Evolutionary conservation across 306 rosid genomes (phyloP), one percentile per base, ranked within the genome.

Genomic region (Prunus fruticosa): DNA sequence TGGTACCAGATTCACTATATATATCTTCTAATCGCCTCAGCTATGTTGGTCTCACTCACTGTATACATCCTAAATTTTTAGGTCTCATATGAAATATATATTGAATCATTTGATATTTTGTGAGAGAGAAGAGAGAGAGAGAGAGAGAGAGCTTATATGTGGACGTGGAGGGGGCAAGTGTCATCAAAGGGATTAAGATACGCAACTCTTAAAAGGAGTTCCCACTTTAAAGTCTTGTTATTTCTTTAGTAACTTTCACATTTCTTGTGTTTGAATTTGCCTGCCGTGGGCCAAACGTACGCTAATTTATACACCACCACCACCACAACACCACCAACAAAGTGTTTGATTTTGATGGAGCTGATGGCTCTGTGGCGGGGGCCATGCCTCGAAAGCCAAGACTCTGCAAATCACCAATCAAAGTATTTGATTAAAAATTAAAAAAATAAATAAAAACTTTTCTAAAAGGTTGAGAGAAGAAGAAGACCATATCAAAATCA

Each of bases 131-230:
- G 27, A 14, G 64, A 23, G 27, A 61, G 11, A 12, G 34, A 32
- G 38, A 32, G 38, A 34, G 41, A 34, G 8, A 34, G 41, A 34
- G 41, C 15, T 6, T 10, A 11, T 19, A 32, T 64, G 47, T 64
- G 15, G 2, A 64, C 69, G 49, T 18, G 69, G 49, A 32, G 87
- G 88, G 86, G 88, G 91, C 89, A 87, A 86, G 89, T 84, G 76
- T 75, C 80, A 64, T 79, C 89, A 84, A 74, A 82, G 72, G 78
- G 78, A 80, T 86, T 74, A 81, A 81, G 81, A 84, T 76, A 73
- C 80, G 82, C 79, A 53, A 84, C 77, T 83, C 92, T 86, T 18
- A 86, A 89, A 87, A 87, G 92, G 74, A 81, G 91, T 75, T 79
- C 87, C 87, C 88, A 80, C 86, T 81, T 80, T 46, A 61, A 77